Evolutionary conservation across 176 grass and related monocot species (phyloP), one percentile per base, ranked within the genome.

Genomic region (Hordeum marinum): DNA sequence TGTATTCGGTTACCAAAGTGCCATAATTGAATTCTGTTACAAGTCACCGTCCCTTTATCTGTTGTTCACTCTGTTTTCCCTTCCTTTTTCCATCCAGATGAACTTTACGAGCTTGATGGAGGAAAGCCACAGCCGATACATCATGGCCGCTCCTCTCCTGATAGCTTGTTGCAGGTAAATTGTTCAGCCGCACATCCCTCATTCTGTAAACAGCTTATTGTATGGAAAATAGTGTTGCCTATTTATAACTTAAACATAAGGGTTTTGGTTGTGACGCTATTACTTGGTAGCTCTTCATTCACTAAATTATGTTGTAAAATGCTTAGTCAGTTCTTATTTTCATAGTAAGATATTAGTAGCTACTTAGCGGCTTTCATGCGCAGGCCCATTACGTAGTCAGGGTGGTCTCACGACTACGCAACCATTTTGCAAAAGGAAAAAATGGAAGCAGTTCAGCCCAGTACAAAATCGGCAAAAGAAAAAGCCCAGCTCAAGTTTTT

Each of bases 21-120:
- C 27, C 65, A 72, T 31, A 14, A 23, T 11, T 84, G 35, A 66
- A 42, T 52, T 81, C 80, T 14, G 0, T 75, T 84, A 21, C 4
- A 75, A 50, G 72, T 52, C 39, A 41, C 31, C 4, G 9, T 60
- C 39, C 3, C 15, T 29, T 82, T 45, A 73, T 76, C 24, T 63
- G 13, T 20, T 59, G 14, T 4, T 40, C 27, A 55, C 29, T 77
- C 18, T 11, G 21, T 35, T 59, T 74, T 29, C 34, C 0, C 13
- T 25, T 42, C 24, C 24, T 10, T 23, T 83, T 40, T 32, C 21
- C 25, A 18, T 86, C 13, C 80, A 98, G 95, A 91, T 37, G 91
- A 98, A 85, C 86, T 95, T 68, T 92, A 93, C 78, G 91, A 93
- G 67, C 93, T 98, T 85, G 93, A 98, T 85, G 95, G 95, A 80